Percentiles rank a stretch among this genome's conserved stretches.
phyloP scores from a whole-genome alignment of 768 basidiomycete genomes.

The Boletales sp. region DNA sequence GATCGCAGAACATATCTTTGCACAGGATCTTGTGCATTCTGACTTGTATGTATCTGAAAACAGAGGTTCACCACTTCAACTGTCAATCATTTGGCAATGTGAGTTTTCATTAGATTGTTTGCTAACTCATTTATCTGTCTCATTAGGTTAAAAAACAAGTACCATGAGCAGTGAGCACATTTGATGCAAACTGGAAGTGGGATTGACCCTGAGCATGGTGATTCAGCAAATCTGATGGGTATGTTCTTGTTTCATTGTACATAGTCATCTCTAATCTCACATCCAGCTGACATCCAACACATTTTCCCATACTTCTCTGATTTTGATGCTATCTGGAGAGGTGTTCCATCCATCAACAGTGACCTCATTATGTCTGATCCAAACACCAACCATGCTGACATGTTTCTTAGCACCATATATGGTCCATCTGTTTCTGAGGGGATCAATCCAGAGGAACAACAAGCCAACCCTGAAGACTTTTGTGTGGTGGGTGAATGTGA shows the following conservation, averaged over 20 bases:
- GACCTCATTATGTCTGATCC: neutral
- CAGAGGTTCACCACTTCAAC: neutral
- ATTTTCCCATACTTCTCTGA: conserved; percentile 7
- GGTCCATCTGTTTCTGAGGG: no score
- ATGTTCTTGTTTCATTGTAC: neutral
- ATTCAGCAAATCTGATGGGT: conserved; percentile 1
- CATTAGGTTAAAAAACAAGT: conserved; percentile 3
- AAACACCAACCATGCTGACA: neutral
- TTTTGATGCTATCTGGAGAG: conserved; percentile 6
- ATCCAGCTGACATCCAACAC: neutral
- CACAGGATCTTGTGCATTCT: neutral
- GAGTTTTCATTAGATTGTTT: neutral
- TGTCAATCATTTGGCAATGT: neutral
- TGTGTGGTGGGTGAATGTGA: no score
- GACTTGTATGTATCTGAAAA: neutral
- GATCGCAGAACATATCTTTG: conserved; percentile 3
- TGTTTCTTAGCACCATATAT: no score
- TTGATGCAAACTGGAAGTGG: conserved; percentile 2
- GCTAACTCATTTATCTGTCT: neutral
- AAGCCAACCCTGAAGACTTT: no score
- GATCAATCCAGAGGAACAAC: no score
- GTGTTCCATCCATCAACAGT: conserved; percentile 2
- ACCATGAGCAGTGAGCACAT: neutral
- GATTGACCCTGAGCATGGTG: neutral
- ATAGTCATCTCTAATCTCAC: neutral